phyloP scores from a whole-genome alignment of 495 filamentous ascomycete genomes.

The Neurospora africana region DNA sequence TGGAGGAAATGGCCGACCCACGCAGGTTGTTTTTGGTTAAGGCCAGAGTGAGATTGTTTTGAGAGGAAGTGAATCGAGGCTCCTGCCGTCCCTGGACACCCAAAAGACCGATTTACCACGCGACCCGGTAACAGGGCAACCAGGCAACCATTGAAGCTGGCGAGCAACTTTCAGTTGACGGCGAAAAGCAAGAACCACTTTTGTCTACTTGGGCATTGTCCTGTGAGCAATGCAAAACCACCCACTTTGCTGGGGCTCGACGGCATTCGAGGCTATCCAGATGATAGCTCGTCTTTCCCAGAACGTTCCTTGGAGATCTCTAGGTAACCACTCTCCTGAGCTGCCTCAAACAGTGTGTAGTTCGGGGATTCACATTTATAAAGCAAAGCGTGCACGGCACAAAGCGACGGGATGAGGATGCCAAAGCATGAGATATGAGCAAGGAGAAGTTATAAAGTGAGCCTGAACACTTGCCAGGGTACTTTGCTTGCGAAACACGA shows the following conservation, averaged over 20 bases:
- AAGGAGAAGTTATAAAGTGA: background rate
- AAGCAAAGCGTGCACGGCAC: background rate
- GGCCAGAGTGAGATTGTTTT: background rate
- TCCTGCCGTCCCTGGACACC: background rate
- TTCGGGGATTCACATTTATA: background rate
- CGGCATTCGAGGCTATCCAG: background rate
- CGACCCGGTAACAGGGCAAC: background rate
- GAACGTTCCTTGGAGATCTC: background rate
- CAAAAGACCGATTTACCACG: background rate
- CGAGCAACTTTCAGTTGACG: background rate
- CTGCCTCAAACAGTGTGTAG: background rate
- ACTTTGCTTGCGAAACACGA: background rate
- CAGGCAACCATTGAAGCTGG: background rate
- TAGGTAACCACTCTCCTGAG: background rate
- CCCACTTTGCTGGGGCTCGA: background rate
- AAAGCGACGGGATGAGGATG: background rate
- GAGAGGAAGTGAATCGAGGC: background rate
- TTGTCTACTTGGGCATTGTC: background rate
- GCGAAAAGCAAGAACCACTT: background rate
- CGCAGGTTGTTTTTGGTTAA: background rate
- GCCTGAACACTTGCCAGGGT: background rate
- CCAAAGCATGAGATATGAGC: background rate
- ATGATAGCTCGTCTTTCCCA: background rate
- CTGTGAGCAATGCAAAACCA: background rate
- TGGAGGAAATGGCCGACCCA: background rate